Evolutionary conservation across 208 protist species (phyloP).

Genomic region (Leishmania guyanensis): DNA sequence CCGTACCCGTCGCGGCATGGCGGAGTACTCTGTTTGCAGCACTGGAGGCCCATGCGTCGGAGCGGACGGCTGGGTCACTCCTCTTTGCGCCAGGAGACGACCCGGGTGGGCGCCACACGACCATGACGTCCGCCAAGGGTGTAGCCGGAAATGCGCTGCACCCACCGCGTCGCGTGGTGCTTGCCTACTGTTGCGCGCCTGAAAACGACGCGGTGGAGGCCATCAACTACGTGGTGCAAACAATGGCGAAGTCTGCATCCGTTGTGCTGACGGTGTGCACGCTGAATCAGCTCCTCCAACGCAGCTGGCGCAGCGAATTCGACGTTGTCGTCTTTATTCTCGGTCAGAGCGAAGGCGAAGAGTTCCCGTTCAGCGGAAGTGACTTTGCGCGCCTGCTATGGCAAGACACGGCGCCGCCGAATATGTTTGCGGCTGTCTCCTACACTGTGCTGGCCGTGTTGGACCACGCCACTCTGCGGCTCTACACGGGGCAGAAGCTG

Average conservation of each 20-base stretch:
- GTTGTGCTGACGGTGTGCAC: slow-evolving; percentile 21
- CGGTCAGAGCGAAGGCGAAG: slow-evolving; percentile 36
- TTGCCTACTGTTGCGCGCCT: slow-evolving; percentile 27
- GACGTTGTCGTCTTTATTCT: slow-evolving; percentile 46
- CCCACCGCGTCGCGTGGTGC: slow-evolving; percentile 9
- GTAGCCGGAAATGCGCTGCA: slow-evolving; percentile 1
- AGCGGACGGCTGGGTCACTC: background rate
- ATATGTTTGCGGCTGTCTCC: slow-evolving; percentile 38
- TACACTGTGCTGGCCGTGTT: slow-evolving; percentile 65
- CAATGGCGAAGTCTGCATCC: slow-evolving; percentile 20
- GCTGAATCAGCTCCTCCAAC: slow-evolving; percentile 35
- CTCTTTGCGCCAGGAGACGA: background rate
- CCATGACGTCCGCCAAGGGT: background rate
- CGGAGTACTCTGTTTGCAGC: slow-evolving; percentile 32
- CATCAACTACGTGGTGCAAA: slow-evolving; percentile 18
- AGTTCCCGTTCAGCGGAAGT: slow-evolving; percentile 46
- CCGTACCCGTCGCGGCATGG: slow-evolving; percentile 41
- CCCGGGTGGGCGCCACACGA: no score
- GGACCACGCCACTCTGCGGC: slow-evolving; percentile 46
- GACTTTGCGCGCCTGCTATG: slow-evolving; percentile 48
- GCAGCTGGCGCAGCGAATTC: slow-evolving; percentile 44
- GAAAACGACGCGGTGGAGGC: slow-evolving; percentile 22
- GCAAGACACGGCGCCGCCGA: slow-evolving; percentile 27
- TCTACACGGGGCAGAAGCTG: slow-evolving; percentile 39
- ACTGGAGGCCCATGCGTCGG: slow-evolving; percentile 12